phyloP scores from a whole-genome alignment of 129 eudicot species.

The Centrapalus pauciflorus region DNA sequence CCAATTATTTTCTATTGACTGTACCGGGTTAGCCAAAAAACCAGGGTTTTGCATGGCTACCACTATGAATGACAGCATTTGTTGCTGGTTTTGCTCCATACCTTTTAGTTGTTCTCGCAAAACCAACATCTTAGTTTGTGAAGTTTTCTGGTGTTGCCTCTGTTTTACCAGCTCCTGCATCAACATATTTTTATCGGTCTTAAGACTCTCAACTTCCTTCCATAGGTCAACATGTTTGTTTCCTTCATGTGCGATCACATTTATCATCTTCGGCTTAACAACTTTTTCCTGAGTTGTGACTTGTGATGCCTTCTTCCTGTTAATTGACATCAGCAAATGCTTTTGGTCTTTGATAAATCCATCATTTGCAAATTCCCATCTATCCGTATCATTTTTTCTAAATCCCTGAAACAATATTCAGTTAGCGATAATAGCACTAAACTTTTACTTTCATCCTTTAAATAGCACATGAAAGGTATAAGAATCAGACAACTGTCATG shows the following conservation, averaged over 20 bases:
- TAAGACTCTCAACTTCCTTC: conserved; percentile 78
- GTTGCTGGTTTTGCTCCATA: conserved; percentile 93
- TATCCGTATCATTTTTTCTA: conserved; percentile 79
- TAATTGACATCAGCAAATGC: conserved; percentile 64
- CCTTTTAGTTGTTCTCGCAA: conserved; percentile 71
- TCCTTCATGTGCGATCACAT: conserved; percentile 27
- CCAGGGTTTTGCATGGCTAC: conserved; percentile 92
- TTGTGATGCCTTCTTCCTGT: conserved; percentile 54
- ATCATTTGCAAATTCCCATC: conserved; percentile 86
- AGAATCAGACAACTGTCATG: not conserved
- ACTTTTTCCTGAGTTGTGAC: conserved; percentile 26
- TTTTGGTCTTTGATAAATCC: conserved; percentile 72
- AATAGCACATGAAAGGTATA: not conserved
- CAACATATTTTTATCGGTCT: conserved; percentile 54
- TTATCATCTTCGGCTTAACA: conserved; percentile 23
- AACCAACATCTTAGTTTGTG: conserved; percentile 56
- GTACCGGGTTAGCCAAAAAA: conserved; percentile 57
- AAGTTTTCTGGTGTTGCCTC: conserved; percentile 62
- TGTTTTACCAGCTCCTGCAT: conserved; percentile 73
- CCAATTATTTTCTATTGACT: conserved; percentile 52
- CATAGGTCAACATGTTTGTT: conserved; percentile 32
- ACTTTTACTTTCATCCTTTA: not conserved
- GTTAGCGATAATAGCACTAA: not conserved
- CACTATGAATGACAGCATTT: conserved; percentile 86
- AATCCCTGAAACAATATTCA: conserved; percentile 59